Evolutionary conservation across 495 filamentous ascomycete genomes (phyloP).

Genomic region (Penicillium mononematosum): DNA sequence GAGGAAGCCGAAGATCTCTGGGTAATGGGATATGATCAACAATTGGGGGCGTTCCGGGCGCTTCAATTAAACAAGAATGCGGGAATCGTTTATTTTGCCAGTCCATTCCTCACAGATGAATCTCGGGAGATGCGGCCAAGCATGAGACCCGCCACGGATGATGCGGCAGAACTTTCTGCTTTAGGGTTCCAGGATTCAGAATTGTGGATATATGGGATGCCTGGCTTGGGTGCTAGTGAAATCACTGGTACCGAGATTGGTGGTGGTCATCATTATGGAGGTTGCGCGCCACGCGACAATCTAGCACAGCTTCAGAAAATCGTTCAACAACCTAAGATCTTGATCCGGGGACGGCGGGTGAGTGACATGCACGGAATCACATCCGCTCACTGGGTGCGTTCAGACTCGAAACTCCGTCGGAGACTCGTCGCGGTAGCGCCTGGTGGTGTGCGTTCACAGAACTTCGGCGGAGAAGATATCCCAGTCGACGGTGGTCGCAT

Average conservation of each 20-base stretch:
- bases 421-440: slow-evolving; percentile 73
- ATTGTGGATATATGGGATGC: slow-evolving; percentile 79
- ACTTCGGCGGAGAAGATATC: slow-evolving; percentile 69
- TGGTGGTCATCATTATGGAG: slow-evolving; percentile 22
- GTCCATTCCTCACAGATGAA: slow-evolving; percentile 49
- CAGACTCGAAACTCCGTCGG: slow-evolving; percentile 10
- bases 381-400: slow-evolving; percentile 42
- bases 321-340: slow-evolving; percentile 34
- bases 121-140: slow-evolving; percentile 53
- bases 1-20: slow-evolving; percentile 72
- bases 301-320: slow-evolving; percentile 34
- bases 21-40: slow-evolving; percentile 76
- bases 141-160: slow-evolving; percentile 66
- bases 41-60: slow-evolving; percentile 73
- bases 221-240: slow-evolving; percentile 39
- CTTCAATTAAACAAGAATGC: slow-evolving; percentile 74
- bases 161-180: slow-evolving; percentile 69
- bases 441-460: slow-evolving; percentile 62
- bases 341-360: slow-evolving; percentile 40
- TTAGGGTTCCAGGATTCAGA: slow-evolving; percentile 71
- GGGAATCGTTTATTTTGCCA: slow-evolving; percentile 80
- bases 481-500: slow-evolving; percentile 81
- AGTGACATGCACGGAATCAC: slow-evolving; percentile 46
- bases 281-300: slow-evolving; percentile 27
- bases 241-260: slow-evolving; percentile 14